Evolutionary conservation across 2,329 filamentous ascomycete genomes (phyloP).

Genomic region (Pseudopithomyces chartarum): DNA sequence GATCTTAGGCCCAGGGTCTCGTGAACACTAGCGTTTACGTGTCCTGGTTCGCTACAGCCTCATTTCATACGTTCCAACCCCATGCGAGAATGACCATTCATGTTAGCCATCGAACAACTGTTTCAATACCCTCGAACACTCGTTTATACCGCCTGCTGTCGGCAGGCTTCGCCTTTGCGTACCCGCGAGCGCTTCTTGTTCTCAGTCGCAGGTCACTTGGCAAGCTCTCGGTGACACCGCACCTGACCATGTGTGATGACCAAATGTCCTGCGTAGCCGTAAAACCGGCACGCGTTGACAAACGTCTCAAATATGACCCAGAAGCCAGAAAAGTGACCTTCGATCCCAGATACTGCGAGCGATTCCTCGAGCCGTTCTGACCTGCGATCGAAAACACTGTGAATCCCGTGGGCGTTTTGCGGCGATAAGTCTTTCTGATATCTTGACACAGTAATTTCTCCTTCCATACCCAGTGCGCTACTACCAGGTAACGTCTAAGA

Average conservation of each 20-base stretch:
- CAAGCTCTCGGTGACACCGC: background rate
- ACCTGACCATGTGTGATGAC: constrained; percentile 7
- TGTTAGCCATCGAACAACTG: background rate
- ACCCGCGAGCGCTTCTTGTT: background rate
- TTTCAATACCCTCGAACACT: constrained; percentile 6
- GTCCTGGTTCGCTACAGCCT: constrained; percentile 24
- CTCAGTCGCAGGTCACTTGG: background rate
- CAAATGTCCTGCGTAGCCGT: background rate
- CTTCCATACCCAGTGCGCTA: constrained; percentile 19
- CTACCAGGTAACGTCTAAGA: constrained; percentile 14
- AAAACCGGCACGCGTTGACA: background rate
- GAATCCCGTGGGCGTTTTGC: constrained; percentile 1
- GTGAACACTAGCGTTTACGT: constrained; percentile 17
- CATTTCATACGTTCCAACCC: constrained; percentile 19
- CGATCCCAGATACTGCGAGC: no score
- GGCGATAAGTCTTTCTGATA: constrained; percentile 9
- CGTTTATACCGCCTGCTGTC: background rate
- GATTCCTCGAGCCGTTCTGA: background rate
- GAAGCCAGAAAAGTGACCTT: background rate
- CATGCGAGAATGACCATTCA: constrained; percentile 14
- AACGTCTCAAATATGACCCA: background rate
- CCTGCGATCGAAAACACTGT: background rate
- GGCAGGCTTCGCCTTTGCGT: background rate
- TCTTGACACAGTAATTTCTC: constrained; percentile 8
- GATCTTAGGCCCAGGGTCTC: constrained; percentile 7